A percentile compares a stretch with the other conserved stretches of the same genome.
Conservation (phyloP, 345 rosid genomes). For the Hibiscus syriacus region DNA sequence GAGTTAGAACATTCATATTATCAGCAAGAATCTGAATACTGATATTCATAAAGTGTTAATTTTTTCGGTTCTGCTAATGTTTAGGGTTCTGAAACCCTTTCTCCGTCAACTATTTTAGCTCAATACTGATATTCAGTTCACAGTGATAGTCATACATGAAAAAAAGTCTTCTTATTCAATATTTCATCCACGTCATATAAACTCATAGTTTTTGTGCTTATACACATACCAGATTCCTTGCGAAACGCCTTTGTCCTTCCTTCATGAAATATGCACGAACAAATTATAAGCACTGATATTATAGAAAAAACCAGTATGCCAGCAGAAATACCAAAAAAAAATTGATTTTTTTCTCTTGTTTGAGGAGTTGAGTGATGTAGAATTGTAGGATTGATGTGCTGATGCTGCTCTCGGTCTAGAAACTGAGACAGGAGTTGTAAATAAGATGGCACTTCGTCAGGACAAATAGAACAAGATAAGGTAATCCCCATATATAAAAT, state of each 20-base stretch:
- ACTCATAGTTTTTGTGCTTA: constrained; percentile 12
- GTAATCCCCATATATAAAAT: not conserved
- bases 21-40: not conserved
- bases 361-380: constrained; percentile 33
- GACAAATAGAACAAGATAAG: not conserved
- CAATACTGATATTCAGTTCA: not conserved
- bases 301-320: constrained; percentile 51
- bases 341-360: constrained; percentile 48
- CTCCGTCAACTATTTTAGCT: not conserved
- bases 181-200: not conserved
- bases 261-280: constrained; percentile 45
- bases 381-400: constrained; percentile 34
- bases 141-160: not conserved
- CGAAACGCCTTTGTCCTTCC: constrained; percentile 45
- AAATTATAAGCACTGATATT: constrained; percentile 51
- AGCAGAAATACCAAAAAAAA: constrained; percentile 58
- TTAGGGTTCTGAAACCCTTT: not conserved
- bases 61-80: not conserved
- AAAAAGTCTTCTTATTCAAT: not conserved
- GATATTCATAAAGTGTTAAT: not conserved
- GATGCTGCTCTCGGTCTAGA: constrained; percentile 50
- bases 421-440: constrained; percentile 62
- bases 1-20: too few relatives aligned
- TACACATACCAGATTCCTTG: constrained; percentile 51
- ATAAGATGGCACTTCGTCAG: constrained; percentile 12